Evolutionary conservation across 1,284 basidiomycete genomes (phyloP), one percentile per base, ranked within the genome.

Genomic region (Heterobasidion parviporum): DNA sequence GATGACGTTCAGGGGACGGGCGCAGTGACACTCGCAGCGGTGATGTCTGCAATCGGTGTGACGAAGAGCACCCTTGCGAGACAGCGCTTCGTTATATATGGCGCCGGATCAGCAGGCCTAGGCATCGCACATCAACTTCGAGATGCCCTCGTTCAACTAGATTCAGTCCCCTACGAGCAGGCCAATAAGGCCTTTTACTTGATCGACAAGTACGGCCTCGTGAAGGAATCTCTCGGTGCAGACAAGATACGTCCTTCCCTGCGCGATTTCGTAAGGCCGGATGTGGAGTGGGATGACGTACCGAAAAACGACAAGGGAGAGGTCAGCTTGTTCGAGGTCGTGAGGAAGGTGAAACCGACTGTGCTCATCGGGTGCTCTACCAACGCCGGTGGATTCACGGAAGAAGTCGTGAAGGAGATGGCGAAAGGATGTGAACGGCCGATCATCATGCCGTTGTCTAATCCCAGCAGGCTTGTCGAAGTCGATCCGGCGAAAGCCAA

Each of bases 1-100:
- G 89, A 92, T 62, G 89, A 88, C 63, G 83, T 87, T 48, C 90
- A 93, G 72, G 91, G 91, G 12, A 94, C 91, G 1, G 90, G 91
- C 2, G 90, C 90, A 0, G 89, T 94, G 14, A 87, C 89, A 0
- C 78, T 92, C n/a, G 81, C 89, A 0, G 82, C 82, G n/a, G 68
- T 90, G 45, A 83, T 88, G 75, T 78, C 89, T 0, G 88, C 87
- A 4, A 79, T 89, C 57, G 82, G 84, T 34, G 83, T 92, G n/a
- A 88, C 86, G 18, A 84, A 83, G 64, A 71, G 72, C 54, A 79
- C 74, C 60, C 77, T 94, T 33, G 71, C 77, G 9, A 87, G 91
- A 61, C 91, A 94, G 67, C 80, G 88, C 6, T 84, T 85, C 66
- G 74, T 92, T 56, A 77, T 93, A 54, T 90, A 85, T 68, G 91